phyloP scores from a whole-genome alignment of 257 asterid species.

The Ilex aquifolium region DNA sequence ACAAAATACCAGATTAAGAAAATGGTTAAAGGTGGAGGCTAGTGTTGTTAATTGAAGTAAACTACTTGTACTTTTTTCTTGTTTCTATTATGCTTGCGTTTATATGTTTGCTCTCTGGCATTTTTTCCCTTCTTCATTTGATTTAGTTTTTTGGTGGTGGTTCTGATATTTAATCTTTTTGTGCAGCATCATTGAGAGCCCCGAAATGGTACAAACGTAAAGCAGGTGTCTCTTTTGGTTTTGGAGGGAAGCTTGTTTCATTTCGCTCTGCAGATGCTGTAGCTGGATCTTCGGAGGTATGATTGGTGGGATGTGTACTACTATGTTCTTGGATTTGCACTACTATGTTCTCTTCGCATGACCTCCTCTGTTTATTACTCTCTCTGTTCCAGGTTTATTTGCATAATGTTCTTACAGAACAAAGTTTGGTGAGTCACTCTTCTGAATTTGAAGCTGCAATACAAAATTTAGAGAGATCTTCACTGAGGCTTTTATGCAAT shows the following conservation, averaged over 20 bases:
- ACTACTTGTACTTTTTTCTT: no score
- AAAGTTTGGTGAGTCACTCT: slow-evolving; percentile 71
- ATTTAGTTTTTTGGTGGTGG: neutral
- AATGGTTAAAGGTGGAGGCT: no score
- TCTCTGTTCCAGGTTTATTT: slow-evolving; percentile 56
- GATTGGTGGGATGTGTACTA: no score
- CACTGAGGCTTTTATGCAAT: slow-evolving; percentile 74
- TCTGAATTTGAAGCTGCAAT: slow-evolving; percentile 82
- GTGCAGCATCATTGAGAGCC: slow-evolving; percentile 77
- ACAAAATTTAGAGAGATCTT: slow-evolving; percentile 71
- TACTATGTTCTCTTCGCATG: neutral
- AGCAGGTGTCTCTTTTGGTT: slow-evolving; percentile 97
- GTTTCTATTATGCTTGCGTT: no score
- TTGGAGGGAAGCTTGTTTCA: slow-evolving; percentile 94
- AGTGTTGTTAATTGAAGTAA: no score
- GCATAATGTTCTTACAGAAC: slow-evolving; percentile 65
- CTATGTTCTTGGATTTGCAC: slow-evolving; percentile 3
- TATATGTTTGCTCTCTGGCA: no score
- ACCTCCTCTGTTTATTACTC: no score
- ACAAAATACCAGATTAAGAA: no score
- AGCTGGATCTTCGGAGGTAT: slow-evolving; percentile 77
- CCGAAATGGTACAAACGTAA: slow-evolving; percentile 92
- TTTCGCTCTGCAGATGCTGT: slow-evolving; percentile 53
- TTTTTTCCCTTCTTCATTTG: neutral
- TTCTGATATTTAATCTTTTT: slow-evolving; percentile 14